Base-by-base conservation (phyloP, 768 basidiomycete genomes). In the Jaapia argillacea region DNA sequence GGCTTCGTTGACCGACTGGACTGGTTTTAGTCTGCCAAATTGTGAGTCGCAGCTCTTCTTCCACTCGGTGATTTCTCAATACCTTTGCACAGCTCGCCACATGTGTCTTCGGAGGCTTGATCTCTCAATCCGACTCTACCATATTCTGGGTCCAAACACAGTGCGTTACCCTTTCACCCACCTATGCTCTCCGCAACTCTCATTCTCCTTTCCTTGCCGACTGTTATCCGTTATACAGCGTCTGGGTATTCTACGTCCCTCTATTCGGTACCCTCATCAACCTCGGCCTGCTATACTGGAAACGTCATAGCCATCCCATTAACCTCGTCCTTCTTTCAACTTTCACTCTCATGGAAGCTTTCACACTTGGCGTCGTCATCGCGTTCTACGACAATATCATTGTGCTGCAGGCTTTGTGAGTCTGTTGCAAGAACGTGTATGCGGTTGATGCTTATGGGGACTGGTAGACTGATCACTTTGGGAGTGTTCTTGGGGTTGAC, bases 401-500 rank as follows among this genome's bases (percentile, higher is more conserved):
- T 44, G 84, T 97, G 21, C 62, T 97, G 27, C 89, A 96, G 61
- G 94, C 94, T 1, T 59, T 97, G 75, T 87, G 58, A 57, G 82
- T 63, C 6, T 35, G 7, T 35, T 12, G 14, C 5, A 24, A n/a
- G 22, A 4, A 7, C 10, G 4, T 39, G 1, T 23, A n/a, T n/a
- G 4, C 40, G 28, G n/a, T 37, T 45, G 24, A 12, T n/a, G 5
- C 35, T 40, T 7, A n/a, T 37, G 42, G 22, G 43, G 46, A 25
- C 31, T 25, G 37, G 18, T 58, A 83, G 84, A 42, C 62, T 94
- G 42, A 90, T 97, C 54, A 96, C 93, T 1, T 66, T 87, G 2
- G 91, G 91, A 12, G 82, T 98, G 36, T 98, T 99, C 74, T 62
- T 90, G 31, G 96, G 93, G 4, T 65, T 99, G 48, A 97, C 93